Evolutionary conservation across 1,284 basidiomycete genomes (phyloP), one percentile per base, ranked within the genome.

Genomic region (Marasmius sp.): DNA sequence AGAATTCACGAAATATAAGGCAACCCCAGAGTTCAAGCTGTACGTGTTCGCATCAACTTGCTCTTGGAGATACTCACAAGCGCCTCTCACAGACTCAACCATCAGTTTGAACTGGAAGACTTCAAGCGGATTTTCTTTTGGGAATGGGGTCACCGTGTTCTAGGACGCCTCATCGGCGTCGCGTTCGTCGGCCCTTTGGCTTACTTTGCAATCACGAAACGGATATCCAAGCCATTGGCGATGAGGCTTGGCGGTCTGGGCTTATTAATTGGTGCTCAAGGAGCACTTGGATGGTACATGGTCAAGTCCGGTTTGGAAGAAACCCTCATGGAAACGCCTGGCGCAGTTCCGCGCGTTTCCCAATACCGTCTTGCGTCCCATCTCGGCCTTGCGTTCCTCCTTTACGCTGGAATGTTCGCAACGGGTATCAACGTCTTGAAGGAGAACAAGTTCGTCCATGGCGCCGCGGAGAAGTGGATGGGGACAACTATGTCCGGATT

Each of bases 221-320:
- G 85, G 65, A 86, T 96, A 34, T 81, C 91, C 11, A 77, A 80
- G 5, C 74, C 83, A 0, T 81, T 94, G 59, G 85, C 88, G 1
- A 74, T 77, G 34, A 87, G 87, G 66, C 83, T 97, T 34, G 75
- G 84, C 12, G 88, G 85, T 1, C 83, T 98, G 65, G 91, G 89
- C 0, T 73, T 87, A 0, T 86, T 97, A 52, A 90, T 98, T 58
- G 96, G 94, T 27, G 88, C 88, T 38, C 94, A 99, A 75, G 97
- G 97, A 45, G 85, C 87, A 16, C 82, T 99, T 20, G 97, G 97
- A 34, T 99, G 97, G 97, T 97, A 97, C 81, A 99, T 99, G 97
- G 97, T 99, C 64, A 93, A 97, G 73, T 97, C 94, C 10, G 97
- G 97, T 1, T 81, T 99, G 11, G 92, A 95, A 68, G 87, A 94